Evolutionary conservation across 2,329 filamentous ascomycete species (phyloP).

Genomic region (Calonectria montana): DNA sequence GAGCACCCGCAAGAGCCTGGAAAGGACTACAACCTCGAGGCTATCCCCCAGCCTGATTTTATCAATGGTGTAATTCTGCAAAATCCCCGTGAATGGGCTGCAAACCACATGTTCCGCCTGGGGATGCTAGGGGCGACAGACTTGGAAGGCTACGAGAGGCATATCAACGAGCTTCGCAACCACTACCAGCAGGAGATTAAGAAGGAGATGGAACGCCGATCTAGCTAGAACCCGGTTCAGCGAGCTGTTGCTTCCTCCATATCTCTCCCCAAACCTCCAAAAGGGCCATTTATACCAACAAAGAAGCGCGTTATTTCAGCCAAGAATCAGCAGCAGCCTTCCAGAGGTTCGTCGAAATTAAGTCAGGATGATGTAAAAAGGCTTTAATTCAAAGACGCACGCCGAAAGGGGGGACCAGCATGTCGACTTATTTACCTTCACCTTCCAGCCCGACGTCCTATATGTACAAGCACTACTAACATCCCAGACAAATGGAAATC

Average conservation of each 20-base stretch:
- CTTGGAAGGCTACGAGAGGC: slow-evolving; percentile 39
- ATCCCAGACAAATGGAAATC: slow-evolving; percentile 46
- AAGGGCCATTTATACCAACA: neutral
- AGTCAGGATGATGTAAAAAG: slow-evolving; percentile 20
- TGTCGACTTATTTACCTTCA: slow-evolving; percentile 47
- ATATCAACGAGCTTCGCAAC: slow-evolving; percentile 26
- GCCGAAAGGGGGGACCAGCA: slow-evolving; percentile 35
- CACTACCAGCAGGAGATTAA: slow-evolving; percentile 38
- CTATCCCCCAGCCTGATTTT: slow-evolving; percentile 35
- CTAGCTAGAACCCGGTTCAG: slow-evolving; percentile 32
- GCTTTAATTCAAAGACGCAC: slow-evolving; percentile 31
- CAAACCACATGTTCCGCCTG: slow-evolving; percentile 34
- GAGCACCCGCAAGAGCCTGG: slow-evolving; percentile 20
- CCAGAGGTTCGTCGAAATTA: neutral
- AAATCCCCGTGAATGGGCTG: slow-evolving; percentile 39
- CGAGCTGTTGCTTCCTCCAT: slow-evolving; percentile 3
- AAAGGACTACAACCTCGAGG: slow-evolving; percentile 17
- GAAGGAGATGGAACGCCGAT: slow-evolving; percentile 32
- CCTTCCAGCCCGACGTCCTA: slow-evolving; percentile 47
- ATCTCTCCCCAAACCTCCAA: neutral
- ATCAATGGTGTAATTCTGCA: neutral
- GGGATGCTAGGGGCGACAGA: slow-evolving; percentile 32
- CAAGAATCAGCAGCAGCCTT: slow-evolving; percentile 20
- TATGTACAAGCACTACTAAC: slow-evolving; percentile 54
- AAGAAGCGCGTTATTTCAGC: slow-evolving; percentile 29